Percentiles rank a stretch among this genome's conserved stretches.
Evolutionary conservation across 306 rosid species (phyloP).

Genomic region (Sindora glabra): DNA sequence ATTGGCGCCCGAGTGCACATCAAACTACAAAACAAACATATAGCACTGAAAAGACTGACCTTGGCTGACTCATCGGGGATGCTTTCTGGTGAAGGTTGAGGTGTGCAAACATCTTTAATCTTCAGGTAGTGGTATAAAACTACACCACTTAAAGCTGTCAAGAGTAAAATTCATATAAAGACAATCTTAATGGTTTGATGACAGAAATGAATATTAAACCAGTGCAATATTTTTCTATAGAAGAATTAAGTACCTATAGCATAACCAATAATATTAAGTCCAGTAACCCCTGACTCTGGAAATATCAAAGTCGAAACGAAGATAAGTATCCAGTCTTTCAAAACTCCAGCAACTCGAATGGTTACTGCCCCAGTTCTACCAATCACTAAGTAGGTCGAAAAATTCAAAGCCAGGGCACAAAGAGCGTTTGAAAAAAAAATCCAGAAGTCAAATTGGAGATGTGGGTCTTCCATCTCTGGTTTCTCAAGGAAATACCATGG

Average conservation of each 20-base stretch:
- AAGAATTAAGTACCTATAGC: conserved; percentile 51
- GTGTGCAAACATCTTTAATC: conserved; percentile 3
- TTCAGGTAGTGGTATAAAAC: too few species aligned
- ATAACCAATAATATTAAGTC: conserved; percentile 76
- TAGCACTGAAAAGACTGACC: conserved; percentile 5
- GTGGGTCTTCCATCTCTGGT: conserved; percentile 58
- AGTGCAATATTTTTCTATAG: too few species aligned
- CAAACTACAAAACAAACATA: conserved; percentile 12
- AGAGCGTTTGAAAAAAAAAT: conserved; percentile 79
- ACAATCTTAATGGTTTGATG: too few species aligned
- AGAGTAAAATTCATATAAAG: too few species aligned
- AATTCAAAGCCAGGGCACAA: conserved; percentile 82
- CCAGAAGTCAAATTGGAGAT: conserved; percentile 76
- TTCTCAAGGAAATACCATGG: conserved; percentile 83
- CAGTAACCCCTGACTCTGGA: conserved; percentile 76
- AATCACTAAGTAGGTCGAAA: conserved; percentile 81
- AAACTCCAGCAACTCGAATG: conserved; percentile 79
- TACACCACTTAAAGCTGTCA: too few species aligned
- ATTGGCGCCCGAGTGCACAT: neutral
- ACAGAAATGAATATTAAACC: neutral
- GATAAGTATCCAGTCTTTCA: conserved; percentile 86
- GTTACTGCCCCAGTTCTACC: conserved; percentile 95
- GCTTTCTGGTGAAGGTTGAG: conserved; percentile 13
- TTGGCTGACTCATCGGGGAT: conserved; percentile 1
- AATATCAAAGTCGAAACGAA: conserved; percentile 81